Conservation (phyloP, 2,329 filamentous ascomycete genomes). For the Elsinoe necatrix region DNA sequence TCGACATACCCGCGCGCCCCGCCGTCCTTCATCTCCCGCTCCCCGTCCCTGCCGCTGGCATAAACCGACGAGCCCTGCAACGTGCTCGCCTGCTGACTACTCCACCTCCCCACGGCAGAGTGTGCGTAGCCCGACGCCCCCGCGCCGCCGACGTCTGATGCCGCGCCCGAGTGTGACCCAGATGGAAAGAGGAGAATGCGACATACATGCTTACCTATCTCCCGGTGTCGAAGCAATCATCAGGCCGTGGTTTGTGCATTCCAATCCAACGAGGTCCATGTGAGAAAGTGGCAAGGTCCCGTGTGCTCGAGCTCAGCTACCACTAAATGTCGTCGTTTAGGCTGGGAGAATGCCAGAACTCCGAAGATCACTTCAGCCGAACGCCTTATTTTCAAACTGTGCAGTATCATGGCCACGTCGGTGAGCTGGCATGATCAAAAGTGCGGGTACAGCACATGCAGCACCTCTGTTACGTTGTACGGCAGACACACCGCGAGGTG, state of each 20-base stretch:
- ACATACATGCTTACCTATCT: neutral
- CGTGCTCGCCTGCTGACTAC: neutral
- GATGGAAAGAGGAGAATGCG: neutral
- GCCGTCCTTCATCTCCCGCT: neutral
- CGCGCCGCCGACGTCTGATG: neutral
- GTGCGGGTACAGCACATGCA: neutral
- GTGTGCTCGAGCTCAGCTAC: conserved; percentile 7
- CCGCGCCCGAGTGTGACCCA: neutral
- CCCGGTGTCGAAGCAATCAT: neutral
- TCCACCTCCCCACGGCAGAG: neutral
- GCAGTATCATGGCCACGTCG: conserved; percentile 2
- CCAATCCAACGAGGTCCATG: neutral
- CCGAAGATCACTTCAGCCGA: conserved; percentile 11
- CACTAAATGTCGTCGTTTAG: conserved; percentile 1
- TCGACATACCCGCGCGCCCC: neutral
- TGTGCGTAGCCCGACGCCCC: neutral
- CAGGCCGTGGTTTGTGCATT: conserved; percentile 5
- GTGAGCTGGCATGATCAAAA: neutral
- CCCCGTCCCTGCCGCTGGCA: neutral
- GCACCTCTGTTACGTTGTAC: neutral
- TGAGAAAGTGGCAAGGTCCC: conserved; percentile 4
- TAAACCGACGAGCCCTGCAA: neutral
- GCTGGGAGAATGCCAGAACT: neutral
- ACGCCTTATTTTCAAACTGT: neutral
- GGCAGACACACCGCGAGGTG: neutral